Percentiles rank a stretch among this genome's conserved stretches.
These are phyloP conservation scores for Coemansia sp. DNA, from an alignment of 192 early-diverging fungal species.

Conservation along the genomic window DNA sequence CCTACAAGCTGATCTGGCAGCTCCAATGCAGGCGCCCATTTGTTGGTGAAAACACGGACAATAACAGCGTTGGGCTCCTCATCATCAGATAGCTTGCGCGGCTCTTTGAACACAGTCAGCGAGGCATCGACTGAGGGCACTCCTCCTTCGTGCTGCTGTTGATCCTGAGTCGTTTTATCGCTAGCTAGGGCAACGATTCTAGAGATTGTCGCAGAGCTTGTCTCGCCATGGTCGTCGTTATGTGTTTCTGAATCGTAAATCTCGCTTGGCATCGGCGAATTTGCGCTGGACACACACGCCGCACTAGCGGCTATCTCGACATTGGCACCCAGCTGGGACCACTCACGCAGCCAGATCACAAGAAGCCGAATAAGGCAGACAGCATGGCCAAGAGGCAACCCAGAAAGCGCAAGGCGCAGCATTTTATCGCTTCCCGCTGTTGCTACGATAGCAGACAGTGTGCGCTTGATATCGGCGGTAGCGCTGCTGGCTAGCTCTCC, in stretches of 20 bases:
- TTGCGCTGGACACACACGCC: conserved; percentile 21
- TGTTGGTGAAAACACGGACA: conserved; percentile 33
- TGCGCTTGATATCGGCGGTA: conserved; percentile 29
- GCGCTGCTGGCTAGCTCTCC: not conserved
- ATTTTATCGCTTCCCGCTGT: conserved; percentile 32
- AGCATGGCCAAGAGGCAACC: conserved; percentile 30
- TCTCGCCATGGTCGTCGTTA: not conserved
- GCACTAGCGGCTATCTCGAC: conserved; percentile 51
- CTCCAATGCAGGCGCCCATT: conserved; percentile 44
- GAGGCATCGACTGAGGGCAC: conserved; percentile 39
- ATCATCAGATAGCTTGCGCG: not conserved
- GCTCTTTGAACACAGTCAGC: conserved; percentile 31
- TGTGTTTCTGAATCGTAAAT: not conserved
- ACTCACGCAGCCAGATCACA: conserved; percentile 37
- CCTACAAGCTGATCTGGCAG: conserved; percentile 23
- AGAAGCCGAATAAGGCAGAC: conserved; percentile 46
- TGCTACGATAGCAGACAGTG: conserved; percentile 28
- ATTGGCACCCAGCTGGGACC: conserved; percentile 36
- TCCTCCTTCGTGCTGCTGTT: conserved; percentile 10
- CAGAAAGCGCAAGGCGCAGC: conserved; percentile 41
- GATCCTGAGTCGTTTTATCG: not conserved
- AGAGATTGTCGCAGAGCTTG: not conserved
- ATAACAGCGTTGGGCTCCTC: conserved; percentile 3
- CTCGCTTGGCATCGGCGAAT: not conserved
- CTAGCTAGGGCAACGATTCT: conserved; percentile 13